Evolutionary conservation across 129 eudicot genomes (phyloP).

Genomic region (Centaurea solstitialis): DNA sequence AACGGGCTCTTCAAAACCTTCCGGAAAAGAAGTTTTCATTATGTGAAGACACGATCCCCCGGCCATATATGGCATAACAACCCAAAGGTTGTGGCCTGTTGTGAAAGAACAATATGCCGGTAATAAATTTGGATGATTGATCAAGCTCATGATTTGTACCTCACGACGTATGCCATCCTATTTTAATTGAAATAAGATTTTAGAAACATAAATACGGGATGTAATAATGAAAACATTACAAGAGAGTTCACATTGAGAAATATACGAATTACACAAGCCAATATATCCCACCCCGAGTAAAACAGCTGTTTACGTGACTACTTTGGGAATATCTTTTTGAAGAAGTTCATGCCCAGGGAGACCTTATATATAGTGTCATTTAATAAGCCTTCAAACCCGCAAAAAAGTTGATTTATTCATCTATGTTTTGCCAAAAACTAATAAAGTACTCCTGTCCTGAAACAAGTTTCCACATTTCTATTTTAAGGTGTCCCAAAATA

Average conservation of each 20-base stretch:
- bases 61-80: slow-evolving; percentile 97
- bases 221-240: not conserved
- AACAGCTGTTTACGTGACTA: not conserved
- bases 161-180: slow-evolving; percentile 98
- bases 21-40: slow-evolving; percentile 87
- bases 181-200: slow-evolving; percentile 1
- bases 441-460: not conserved
- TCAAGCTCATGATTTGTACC: slow-evolving; percentile 91
- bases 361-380: not conserved
- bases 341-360: slow-evolving; percentile 13
- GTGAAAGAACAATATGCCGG: slow-evolving; percentile 91
- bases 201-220: slow-evolving; percentile 4
- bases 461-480: not conserved
- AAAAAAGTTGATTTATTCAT: not conserved
- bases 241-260: not conserved
- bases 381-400: not conserved
- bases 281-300: not conserved
- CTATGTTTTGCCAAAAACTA: not conserved
- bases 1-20: slow-evolving; percentile 94
- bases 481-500: not conserved
- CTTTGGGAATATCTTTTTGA: not conserved
- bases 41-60: slow-evolving; percentile 97
- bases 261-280: not conserved
- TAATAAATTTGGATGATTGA: slow-evolving; percentile 83
- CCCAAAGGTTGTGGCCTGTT: slow-evolving; percentile 87